Conservation (phyloP, 257 asterid genomes). For the Solanum chmielewskii region DNA sequence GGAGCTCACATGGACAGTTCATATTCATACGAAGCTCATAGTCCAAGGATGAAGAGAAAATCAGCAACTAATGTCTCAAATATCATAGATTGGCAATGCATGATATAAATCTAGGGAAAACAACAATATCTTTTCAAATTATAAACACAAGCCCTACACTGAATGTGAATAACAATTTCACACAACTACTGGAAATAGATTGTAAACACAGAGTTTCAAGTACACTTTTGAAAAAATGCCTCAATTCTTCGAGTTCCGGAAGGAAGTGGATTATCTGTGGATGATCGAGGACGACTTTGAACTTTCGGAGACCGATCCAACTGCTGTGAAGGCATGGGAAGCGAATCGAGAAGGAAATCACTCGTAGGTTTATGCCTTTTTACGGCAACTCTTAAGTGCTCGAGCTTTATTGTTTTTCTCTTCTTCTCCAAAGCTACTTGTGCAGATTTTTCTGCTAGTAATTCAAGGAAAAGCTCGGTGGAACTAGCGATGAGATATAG, state of each 20-base stretch:
- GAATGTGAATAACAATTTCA: neutral
- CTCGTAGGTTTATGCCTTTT: slow-evolving; percentile 74
- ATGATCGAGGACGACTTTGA: slow-evolving; percentile 10
- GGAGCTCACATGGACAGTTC: neutral
- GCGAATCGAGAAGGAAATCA: slow-evolving; percentile 78
- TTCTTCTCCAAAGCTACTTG: slow-evolving; percentile 64
- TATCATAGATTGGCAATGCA: neutral
- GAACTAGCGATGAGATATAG: slow-evolving; percentile 52
- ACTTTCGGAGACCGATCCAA: slow-evolving; percentile 21
- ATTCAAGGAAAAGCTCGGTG: slow-evolving; percentile 69
- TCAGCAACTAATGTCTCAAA: neutral
- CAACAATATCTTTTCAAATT: neutral
- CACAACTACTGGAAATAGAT: neutral
- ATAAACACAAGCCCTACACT: neutral
- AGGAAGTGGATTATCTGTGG: slow-evolving; percentile 34
- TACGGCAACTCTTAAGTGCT: slow-evolving; percentile 50
- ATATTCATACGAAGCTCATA: neutral
- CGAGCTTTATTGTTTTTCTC: slow-evolving; percentile 46
- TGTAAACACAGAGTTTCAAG: slow-evolving; percentile 6
- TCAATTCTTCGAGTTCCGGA: slow-evolving; percentile 59
- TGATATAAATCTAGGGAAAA: neutral
- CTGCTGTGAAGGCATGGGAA: slow-evolving; percentile 48
- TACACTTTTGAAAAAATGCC: slow-evolving; percentile 51
- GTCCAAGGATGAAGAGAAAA: neutral
- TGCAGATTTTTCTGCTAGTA: slow-evolving; percentile 69